phyloP scores from a whole-genome alignment of 176 grass and related monocot species.

The Rhynchospora tenuis region DNA sequence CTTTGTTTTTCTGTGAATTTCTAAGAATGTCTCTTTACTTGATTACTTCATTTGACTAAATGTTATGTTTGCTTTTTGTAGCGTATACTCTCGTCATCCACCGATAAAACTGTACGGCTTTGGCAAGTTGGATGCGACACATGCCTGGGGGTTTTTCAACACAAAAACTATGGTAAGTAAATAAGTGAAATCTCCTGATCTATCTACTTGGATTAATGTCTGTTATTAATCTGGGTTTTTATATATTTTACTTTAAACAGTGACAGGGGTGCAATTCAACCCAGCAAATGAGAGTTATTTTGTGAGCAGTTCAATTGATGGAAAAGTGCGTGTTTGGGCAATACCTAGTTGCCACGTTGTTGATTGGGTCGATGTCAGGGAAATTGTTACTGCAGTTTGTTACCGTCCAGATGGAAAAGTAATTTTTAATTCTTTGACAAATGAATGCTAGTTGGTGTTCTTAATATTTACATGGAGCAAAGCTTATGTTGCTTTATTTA shows the following conservation, averaged over 20 bases:
- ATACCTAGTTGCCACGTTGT: conserved; percentile 56
- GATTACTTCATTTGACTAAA: conserved; percentile 3
- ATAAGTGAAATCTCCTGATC: conserved; percentile 2
- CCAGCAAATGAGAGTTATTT: conserved; percentile 55
- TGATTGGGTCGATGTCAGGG: conserved; percentile 70
- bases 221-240: not conserved
- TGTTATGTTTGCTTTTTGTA: conserved; percentile 33
- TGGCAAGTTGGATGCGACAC: conserved; percentile 69
- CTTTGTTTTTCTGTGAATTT: conserved; percentile 1
- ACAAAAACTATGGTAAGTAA: conserved; percentile 73
- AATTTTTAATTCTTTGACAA: conserved; percentile 15
- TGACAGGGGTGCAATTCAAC: conserved; percentile 91
- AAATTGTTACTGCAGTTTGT: conserved; percentile 82
- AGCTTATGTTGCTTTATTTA: conserved; percentile 1
- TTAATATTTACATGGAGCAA: not conserved
- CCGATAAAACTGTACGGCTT: conserved; percentile 82
- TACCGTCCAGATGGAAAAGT: conserved; percentile 81
- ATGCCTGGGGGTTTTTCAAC: conserved; percentile 60
- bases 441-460: not conserved
- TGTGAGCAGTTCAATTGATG: conserved; percentile 92
- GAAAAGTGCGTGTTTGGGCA: conserved; percentile 92
- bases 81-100: conserved; percentile 70
- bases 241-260: conserved; percentile 41
- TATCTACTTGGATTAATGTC: not conserved
- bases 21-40: not conserved